Conservation (phyloP, 495 filamentous ascomycete species). For the Xeromyces bisporus region DNA sequence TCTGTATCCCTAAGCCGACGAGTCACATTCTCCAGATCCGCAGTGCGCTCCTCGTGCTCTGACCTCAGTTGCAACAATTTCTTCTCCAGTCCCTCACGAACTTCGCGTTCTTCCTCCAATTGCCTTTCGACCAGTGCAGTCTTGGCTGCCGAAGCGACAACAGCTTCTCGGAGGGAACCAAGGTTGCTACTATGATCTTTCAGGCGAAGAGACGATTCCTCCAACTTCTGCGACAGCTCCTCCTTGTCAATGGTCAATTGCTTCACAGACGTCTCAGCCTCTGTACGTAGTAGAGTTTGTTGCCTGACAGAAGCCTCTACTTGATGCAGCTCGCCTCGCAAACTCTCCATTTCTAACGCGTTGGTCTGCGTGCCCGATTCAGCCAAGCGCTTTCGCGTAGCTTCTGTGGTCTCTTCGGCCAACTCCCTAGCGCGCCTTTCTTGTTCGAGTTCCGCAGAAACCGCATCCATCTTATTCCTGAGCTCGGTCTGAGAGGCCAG, state of each 20-base stretch:
- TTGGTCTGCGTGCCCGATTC: conserved; percentile 78
- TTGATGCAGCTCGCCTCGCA: conserved; percentile 71
- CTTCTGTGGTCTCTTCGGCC: conserved; percentile 74
- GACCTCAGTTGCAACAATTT: conserved; percentile 64
- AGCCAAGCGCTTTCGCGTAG: conserved; percentile 62
- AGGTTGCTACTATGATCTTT: conserved; percentile 60
- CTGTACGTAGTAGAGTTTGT: conserved; percentile 54
- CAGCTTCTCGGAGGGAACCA: conserved; percentile 56
- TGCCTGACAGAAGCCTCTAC: conserved; percentile 58
- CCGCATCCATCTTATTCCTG: conserved; percentile 46
- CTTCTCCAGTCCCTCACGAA: conserved; percentile 58
- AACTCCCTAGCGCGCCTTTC: conserved; percentile 66
- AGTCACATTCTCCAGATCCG: conserved; percentile 60
- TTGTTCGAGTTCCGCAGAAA: conserved; percentile 53
- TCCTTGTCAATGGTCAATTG: conserved; percentile 70
- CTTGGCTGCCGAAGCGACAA: conserved; percentile 62
- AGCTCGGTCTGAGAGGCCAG: conserved; percentile 64
- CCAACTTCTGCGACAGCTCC: conserved; percentile 53
- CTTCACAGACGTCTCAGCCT: conserved; percentile 55
- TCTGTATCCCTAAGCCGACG: conserved; percentile 71
- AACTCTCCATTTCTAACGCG: conserved; percentile 61
- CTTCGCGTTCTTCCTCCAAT: conserved; percentile 65
- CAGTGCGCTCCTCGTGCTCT: conserved; percentile 69
- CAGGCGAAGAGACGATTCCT: conserved; percentile 45
- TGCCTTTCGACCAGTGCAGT: conserved; percentile 59